phyloP scores from a whole-genome alignment of 192 early-diverging fungal species.

The Coemansia sp. region DNA sequence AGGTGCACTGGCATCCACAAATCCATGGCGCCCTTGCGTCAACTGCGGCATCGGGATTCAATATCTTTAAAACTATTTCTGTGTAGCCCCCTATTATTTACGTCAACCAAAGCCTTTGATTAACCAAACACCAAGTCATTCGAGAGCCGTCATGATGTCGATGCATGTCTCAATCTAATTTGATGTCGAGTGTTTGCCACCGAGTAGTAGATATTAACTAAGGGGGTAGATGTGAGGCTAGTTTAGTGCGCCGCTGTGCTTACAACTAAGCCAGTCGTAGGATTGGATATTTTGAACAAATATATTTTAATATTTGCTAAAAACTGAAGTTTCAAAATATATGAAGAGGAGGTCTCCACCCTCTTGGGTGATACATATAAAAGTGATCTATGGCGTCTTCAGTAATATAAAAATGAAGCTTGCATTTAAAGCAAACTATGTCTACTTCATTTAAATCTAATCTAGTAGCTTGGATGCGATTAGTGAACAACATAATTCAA shows the following conservation, averaged over 20 bases:
- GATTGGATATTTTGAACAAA: background rate
- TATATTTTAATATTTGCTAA: background rate
- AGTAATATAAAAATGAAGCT: background rate
- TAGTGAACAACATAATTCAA: too few species aligned
- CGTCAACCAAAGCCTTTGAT: background rate
- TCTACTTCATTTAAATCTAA: too few species aligned
- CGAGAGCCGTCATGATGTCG: background rate
- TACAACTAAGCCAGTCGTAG: too few species aligned
- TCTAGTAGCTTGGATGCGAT: background rate
- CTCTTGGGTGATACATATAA: background rate
- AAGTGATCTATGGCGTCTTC: background rate
- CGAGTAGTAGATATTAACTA: too few species aligned
- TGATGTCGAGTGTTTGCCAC: background rate
- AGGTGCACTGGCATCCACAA: slow-evolving; percentile 97
- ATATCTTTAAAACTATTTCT: slow-evolving; percentile 98
- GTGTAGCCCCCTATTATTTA: slow-evolving; percentile 48
- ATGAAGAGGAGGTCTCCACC: background rate
- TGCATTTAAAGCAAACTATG: background rate
- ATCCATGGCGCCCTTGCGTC: slow-evolving; percentile 87
- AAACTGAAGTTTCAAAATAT: background rate
- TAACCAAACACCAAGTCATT: background rate
- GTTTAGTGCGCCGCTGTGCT: background rate
- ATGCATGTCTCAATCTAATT: background rate
- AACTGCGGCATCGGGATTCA: slow-evolving; percentile 88
- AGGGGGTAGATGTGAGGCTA: too few species aligned